phyloP scores from a whole-genome alignment of 2,329 filamentous ascomycete species.

The Aspergillus intermedius region DNA sequence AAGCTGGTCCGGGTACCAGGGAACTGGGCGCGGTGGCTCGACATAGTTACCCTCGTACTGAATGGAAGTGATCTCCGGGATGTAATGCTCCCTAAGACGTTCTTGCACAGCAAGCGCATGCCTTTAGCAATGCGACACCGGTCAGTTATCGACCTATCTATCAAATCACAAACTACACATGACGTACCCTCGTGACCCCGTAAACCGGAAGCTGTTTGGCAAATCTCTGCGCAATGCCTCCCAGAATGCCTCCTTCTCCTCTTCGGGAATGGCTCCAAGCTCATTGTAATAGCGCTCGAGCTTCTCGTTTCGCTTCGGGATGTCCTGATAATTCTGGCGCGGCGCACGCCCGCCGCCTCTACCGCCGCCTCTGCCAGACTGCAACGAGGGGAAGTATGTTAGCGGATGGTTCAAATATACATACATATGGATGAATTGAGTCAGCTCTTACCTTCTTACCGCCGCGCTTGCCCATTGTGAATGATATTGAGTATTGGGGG shows the following conservation, averaged over 20 bases:
- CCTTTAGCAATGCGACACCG: slow-evolving; percentile 36
- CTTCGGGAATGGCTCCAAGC: slow-evolving; percentile 66
- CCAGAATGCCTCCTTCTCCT: slow-evolving; percentile 80
- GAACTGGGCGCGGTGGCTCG: slow-evolving; percentile 71
- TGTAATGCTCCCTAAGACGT: slow-evolving; percentile 79
- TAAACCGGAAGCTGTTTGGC: slow-evolving; percentile 96
- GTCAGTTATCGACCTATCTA: slow-evolving; percentile 3
- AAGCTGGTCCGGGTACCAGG: slow-evolving; percentile 91
- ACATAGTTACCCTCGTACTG: slow-evolving; percentile 76
- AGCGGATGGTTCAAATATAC: background rate
- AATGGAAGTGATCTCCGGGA: slow-evolving; percentile 82
- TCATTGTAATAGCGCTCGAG: slow-evolving; percentile 83
- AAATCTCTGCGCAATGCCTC: slow-evolving; percentile 72
- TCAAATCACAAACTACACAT: slow-evolving; percentile 1
- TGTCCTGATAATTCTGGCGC: slow-evolving; percentile 50
- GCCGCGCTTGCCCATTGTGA: slow-evolving; percentile 22
- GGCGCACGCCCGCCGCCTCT: slow-evolving; percentile 33
- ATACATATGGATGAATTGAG: background rate
- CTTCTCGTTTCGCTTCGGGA: slow-evolving; percentile 73
- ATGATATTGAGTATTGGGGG: background rate
- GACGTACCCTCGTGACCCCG: slow-evolving; percentile 78
- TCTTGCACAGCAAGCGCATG: slow-evolving; percentile 91
- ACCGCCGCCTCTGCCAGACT: slow-evolving; percentile 43
- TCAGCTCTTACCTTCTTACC: slow-evolving; percentile 18
- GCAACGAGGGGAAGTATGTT: slow-evolving; percentile 11